Evolutionary conservation across 441 rosid species (phyloP), one percentile per base, ranked within the genome.

Genomic region (Pelargonium australe): DNA sequence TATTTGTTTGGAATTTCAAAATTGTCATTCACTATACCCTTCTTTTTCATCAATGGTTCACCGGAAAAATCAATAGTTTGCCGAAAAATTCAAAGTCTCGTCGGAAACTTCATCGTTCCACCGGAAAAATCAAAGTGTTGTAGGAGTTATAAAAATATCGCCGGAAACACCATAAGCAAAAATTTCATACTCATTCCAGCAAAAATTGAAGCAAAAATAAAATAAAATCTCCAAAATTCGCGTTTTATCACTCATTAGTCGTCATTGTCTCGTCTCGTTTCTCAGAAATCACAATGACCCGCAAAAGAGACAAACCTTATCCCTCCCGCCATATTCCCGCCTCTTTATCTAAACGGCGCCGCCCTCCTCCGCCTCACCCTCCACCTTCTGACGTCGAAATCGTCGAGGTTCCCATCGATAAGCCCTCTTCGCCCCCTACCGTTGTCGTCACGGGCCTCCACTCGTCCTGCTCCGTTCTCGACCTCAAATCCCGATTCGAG

Each of bases 401-500:
- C 58, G 79, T 69, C 67, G 86, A 82, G 45, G 73, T 76, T 58
- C 83, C 87, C 1, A 8, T 61, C 1, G 1, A 60, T 0, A 88
- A 83, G 77, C 85, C 81, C 3, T 77, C 79, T 0, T 85, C 91
- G 3, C 94, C 97, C 1, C 91, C 87, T 0, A 86, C 90, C 3
- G 77, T 93, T 1, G 80, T 86, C 7, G 84, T 85, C 5, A 75
- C 63, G 74, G 97, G 94, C 12, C 80, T 93, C 66, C 72, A 88
- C 3, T 68, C 73, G 37, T 75, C 80, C 74, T 87, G 89, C 72
- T 89, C 98, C n/a, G 96, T 90, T 8, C 86, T 93, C 40, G 96
- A 90, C 77, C 82, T 93, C 63, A 90, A 93, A 80, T 89, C 92
- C 3, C 85, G 92, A 75, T 89, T 93, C 83, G 94, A 89, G 94